Base-by-base conservation (phyloP, 805 yeast species). In the Wickerhamiella dianesei region DNA sequence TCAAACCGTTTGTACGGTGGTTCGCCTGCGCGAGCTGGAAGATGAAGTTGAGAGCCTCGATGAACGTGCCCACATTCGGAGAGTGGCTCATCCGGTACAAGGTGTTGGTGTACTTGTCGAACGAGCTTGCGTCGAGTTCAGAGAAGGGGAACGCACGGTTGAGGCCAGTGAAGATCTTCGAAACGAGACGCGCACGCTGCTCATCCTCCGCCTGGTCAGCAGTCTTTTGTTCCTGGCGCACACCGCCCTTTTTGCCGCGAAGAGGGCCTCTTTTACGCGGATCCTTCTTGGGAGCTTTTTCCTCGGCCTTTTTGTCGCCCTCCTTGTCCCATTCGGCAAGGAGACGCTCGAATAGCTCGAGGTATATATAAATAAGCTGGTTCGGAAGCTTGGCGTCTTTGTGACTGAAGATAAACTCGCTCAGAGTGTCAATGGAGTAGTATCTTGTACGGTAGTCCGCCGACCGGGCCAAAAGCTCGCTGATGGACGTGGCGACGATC, bases 91-190 rank as follows among this genome's bases (percentile, higher is more conserved):
- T 89, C 58, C 77, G 77, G 72, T 82, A 92, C 48, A 92, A 68
- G 0, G 94, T 80, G 59, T 85, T 81, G 59, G 89, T 69, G 65
- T 92, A 96, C 50, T 74, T 70, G 53, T 77, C 76, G 45, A 68
- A 66, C 59, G 80, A 85, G 4, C 76, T 74, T 22, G 80, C 79
- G 36, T 77, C 73, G 46, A 92, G 69, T 52, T 77, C 73, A 2
- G 95, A 79, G 62, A 84, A 92, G 47, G 97, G 97, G 72, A 85
- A 89, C 0, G 97, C 88, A 66, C 98, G 82, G 63, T 92, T 92
- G 49, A 92, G 75, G 55, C 98, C 98, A 1, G 98, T 86, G 54
- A 92, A 74, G 48, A 92, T 73, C 14, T 96, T 96, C 22, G 95
- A 79, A 56, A 89, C 85, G 56, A 89, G 66, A 58, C 83, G 84